Evolutionary conservation across 176 grass and related monocot species (phyloP).

Genomic region (Eragrostis nindensis): DNA sequence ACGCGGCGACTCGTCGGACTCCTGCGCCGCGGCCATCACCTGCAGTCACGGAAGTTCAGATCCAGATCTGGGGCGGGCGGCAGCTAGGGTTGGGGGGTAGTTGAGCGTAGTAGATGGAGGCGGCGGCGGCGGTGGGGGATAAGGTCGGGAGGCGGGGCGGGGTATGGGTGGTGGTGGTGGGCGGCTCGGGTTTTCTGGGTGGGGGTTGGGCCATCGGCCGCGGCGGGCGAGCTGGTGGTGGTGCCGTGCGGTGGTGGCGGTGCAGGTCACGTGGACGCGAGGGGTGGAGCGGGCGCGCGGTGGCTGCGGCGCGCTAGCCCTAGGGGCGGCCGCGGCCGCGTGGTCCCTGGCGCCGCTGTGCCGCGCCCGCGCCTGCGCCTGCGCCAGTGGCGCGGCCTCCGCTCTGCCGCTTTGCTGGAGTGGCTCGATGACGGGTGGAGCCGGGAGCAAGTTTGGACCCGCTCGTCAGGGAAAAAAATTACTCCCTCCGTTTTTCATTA

Average conservation of each 20-base stretch:
- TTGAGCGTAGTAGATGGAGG: constrained; percentile 36
- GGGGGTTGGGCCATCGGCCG: constrained; percentile 44
- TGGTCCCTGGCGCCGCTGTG: constrained; percentile 37
- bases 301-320: constrained; percentile 28
- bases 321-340: constrained; percentile 39
- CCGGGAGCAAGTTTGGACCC: not conserved
- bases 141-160: constrained; percentile 32
- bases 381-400: not conserved
- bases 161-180: constrained; percentile 53
- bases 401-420: not conserved
- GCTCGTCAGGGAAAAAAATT: no score
- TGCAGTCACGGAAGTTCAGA: constrained; percentile 33
- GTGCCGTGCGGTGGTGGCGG: constrained; percentile 29
- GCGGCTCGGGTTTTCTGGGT: constrained; percentile 51
- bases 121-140: constrained; percentile 51
- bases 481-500: no score
- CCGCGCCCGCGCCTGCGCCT: not conserved
- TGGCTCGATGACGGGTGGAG: not conserved
- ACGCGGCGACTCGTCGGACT: constrained; percentile 27
- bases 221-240: constrained; percentile 22
- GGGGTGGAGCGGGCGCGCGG: constrained; percentile 29
- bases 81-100: constrained; percentile 15
- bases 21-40: constrained; percentile 41
- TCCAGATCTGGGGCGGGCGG: constrained; percentile 44
- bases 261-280: constrained; percentile 58